phyloP scores from a whole-genome alignment of 306 rosid species.

The Ormosia emarginata region DNA sequence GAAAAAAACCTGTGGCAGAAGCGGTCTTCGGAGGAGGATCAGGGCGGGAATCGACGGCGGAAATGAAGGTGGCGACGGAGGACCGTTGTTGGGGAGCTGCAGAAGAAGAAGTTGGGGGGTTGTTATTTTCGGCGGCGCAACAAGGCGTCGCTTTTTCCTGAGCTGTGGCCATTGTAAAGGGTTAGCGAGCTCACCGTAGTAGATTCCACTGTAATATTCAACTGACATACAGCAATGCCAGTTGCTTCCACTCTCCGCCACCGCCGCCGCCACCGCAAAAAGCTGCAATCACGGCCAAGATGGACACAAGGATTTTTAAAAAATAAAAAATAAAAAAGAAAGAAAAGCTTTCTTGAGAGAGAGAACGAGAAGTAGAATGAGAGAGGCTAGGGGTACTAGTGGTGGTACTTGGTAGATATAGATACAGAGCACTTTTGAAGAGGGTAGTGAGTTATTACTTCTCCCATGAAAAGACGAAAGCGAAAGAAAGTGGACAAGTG shows the following conservation, averaged over 20 bases:
- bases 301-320: neutral
- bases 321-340: no score
- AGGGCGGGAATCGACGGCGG: constrained; percentile 42
- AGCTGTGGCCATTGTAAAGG: constrained; percentile 89
- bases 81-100: constrained; percentile 3
- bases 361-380: neutral
- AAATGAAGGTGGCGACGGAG: constrained; percentile 41
- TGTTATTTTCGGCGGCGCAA: constrained; percentile 16
- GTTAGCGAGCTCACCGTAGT: constrained; percentile 63
- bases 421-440: neutral
- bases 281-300: neutral
- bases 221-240: constrained; percentile 68
- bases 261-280: neutral
- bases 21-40: constrained; percentile 47
- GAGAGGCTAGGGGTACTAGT: no score
- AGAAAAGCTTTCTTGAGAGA: neutral
- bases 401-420: neutral
- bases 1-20: constrained; percentile 56
- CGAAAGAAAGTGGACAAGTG: neutral
- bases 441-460: neutral
- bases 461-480: neutral
- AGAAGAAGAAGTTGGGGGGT: constrained; percentile 20
- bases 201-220: constrained; percentile 57
- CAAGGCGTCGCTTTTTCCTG: constrained; percentile 83
- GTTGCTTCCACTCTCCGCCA: neutral